These are phyloP conservation scores for Lodderomyces jiufengensis DNA, from an alignment of 1,139 yeast species.

Conservation along the genomic window DNA sequence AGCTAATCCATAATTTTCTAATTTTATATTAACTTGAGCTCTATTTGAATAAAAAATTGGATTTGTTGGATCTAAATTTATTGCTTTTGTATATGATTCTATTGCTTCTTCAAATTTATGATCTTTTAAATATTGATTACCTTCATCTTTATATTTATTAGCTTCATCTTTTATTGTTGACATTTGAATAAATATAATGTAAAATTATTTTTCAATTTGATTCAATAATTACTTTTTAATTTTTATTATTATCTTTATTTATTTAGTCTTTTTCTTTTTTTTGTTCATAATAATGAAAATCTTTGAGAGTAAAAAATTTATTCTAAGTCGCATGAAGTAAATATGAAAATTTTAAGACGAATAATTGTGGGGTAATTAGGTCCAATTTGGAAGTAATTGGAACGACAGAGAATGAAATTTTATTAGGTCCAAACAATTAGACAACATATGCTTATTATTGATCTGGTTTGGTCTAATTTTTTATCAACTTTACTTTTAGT, in stretches of 20 bases:
- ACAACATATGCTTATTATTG: too few species aligned
- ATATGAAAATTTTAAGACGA: too few species aligned
- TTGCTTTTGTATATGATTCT: slow-evolving; percentile 72
- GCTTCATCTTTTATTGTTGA: slow-evolving; percentile 34
- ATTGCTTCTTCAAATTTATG: slow-evolving; percentile 68
- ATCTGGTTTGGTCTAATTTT: too few species aligned
- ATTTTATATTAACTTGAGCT: slow-evolving; percentile 84
- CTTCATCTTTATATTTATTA: slow-evolving; percentile 57
- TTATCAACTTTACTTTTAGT: too few species aligned
- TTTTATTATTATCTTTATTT: neutral
- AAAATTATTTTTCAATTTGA: too few species aligned
- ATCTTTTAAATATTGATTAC: slow-evolving; percentile 66
- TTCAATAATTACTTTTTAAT: too few species aligned
- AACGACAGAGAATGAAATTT: too few species aligned
- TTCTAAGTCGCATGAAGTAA: too few species aligned
- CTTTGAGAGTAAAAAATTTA: neutral
- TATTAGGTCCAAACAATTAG: too few species aligned
- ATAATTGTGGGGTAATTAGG: too few species aligned
- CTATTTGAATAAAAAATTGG: slow-evolving; percentile 81
- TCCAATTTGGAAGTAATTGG: too few species aligned
- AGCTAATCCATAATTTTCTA: slow-evolving; percentile 85
- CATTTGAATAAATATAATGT: neutral
- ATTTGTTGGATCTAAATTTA: slow-evolving; percentile 58
- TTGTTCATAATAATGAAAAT: neutral
- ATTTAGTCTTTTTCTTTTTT: neutral